Percentiles rank a stretch among this genome's conserved stretches.
Evolutionary conservation across 2,329 filamentous ascomycete genomes (phyloP).

Genomic region (Seiridium unicorne): DNA sequence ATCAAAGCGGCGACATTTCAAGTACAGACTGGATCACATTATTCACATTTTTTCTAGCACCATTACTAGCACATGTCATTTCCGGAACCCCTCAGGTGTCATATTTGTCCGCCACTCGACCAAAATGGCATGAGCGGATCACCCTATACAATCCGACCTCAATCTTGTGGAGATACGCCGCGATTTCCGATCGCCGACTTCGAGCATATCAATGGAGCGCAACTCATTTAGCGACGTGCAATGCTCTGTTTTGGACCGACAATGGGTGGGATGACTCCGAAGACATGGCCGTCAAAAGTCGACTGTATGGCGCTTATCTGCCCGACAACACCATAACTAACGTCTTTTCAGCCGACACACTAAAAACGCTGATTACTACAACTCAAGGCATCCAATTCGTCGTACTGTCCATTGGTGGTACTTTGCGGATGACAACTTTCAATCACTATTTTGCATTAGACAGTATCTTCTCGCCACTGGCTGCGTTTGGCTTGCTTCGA

Average conservation of each 20-base stretch:
- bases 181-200: conserved; percentile 29
- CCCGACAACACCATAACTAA: background rate
- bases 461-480: too few species aligned
- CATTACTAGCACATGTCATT: conserved; percentile 11
- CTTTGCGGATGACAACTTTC: too few species aligned
- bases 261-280: conserved; percentile 31
- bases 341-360: background rate
- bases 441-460: too few species aligned
- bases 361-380: background rate
- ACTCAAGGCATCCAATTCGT: background rate
- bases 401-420: too few species aligned
- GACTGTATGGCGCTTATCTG: background rate
- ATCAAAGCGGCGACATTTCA: background rate
- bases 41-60: background rate
- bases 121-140: conserved; percentile 26
- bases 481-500: too few species aligned
- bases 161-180: conserved; percentile 34
- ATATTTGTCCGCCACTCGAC: conserved; percentile 14
- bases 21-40: background rate
- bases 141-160: conserved; percentile 32
- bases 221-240: conserved; percentile 25
- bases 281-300: conserved; percentile 17
- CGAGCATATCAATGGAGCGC: conserved; percentile 24
- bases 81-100: conserved; percentile 19
- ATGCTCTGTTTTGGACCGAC: conserved; percentile 31